phyloP scores from a whole-genome alignment of 2,329 filamentous ascomycete genomes.

The Penicillium sp. region DNA sequence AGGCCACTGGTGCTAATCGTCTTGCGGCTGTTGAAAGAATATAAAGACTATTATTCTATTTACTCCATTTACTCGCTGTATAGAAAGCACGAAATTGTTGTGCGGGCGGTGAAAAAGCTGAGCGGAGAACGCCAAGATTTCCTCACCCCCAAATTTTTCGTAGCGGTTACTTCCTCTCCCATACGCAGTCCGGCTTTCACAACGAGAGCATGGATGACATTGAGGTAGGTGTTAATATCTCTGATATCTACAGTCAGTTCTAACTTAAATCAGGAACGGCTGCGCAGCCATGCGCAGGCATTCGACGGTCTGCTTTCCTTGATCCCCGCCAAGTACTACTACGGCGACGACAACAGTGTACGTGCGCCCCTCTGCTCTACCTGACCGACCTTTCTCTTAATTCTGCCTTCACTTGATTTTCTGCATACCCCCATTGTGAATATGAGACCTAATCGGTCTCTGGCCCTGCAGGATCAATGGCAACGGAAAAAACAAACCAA shows the following conservation, averaged over 20 bases:
- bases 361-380: constrained; percentile 36
- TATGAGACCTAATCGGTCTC: constrained; percentile 13
- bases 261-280: constrained; percentile 40
- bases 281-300: constrained; percentile 59
- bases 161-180: constrained; percentile 17
- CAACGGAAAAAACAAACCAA: constrained; percentile 93
- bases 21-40: not conserved
- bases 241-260: constrained; percentile 8
- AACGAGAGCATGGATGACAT: constrained; percentile 35
- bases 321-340: constrained; percentile 87
- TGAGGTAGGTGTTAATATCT: constrained; percentile 30
- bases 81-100: constrained; percentile 17
- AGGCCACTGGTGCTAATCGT: constrained; percentile 6
- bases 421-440: constrained; percentile 8
- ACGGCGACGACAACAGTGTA: constrained; percentile 78
- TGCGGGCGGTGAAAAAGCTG: constrained; percentile 27
- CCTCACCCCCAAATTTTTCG: constrained; percentile 38
- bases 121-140: constrained; percentile 40
- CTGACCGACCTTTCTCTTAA: not conserved
- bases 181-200: constrained; percentile 10
- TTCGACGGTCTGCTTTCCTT: constrained; percentile 83
- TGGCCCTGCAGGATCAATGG: constrained; percentile 71
- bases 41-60: not conserved
- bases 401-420: constrained; percentile 10
- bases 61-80: not conserved